These are phyloP conservation scores for Phylloporus rhodoxanthus DNA, from an alignment of 768 basidiomycete genomes.

Conservation along the genomic window DNA sequence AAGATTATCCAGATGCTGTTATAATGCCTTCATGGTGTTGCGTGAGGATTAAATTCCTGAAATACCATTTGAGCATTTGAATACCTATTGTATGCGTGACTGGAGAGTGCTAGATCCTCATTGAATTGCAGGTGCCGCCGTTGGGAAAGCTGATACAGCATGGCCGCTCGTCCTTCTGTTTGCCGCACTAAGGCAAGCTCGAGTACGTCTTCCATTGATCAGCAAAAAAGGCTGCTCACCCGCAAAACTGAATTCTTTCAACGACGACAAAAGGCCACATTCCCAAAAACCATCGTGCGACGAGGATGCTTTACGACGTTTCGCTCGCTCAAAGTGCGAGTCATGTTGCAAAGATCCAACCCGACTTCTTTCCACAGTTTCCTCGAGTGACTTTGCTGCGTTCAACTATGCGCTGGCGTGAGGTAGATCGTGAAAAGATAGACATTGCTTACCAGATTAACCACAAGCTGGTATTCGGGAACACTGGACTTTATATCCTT, in stretches of 20 bases:
- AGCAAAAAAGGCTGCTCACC: conserved; percentile 13
- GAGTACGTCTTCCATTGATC: not conserved
- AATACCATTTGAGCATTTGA: conserved; percentile 29
- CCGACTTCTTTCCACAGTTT: conserved; percentile 14
- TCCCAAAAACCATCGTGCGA: not conserved
- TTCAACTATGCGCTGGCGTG: conserved; percentile 36
- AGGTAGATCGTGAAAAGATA: not conserved
- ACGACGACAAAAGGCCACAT: conserved; percentile 3
- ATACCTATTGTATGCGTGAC: conserved; percentile 65
- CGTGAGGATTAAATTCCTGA: not conserved
- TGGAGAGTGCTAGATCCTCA: conserved; percentile 34
- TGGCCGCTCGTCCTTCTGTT: conserved; percentile 48
- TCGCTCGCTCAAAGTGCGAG: conserved; percentile 2
- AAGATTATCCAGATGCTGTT: conserved; percentile 87
- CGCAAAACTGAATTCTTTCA: conserved; percentile 22
- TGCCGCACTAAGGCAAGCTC: conserved; percentile 45
- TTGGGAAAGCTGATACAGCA: conserved; percentile 38
- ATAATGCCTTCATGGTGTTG: conserved; percentile 58
- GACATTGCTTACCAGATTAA: conserved; percentile 37
- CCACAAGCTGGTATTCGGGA: conserved; percentile 25
- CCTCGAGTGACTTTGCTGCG: conserved; percentile 34
- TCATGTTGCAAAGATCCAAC: not conserved
- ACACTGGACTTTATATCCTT: conserved; percentile 4
- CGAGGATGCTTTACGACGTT: not conserved
- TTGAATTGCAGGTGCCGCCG: conserved; percentile 32